Conservation (phyloP, 371 early-diverging fungal genomes). For the Zychaea mexicana region DNA sequence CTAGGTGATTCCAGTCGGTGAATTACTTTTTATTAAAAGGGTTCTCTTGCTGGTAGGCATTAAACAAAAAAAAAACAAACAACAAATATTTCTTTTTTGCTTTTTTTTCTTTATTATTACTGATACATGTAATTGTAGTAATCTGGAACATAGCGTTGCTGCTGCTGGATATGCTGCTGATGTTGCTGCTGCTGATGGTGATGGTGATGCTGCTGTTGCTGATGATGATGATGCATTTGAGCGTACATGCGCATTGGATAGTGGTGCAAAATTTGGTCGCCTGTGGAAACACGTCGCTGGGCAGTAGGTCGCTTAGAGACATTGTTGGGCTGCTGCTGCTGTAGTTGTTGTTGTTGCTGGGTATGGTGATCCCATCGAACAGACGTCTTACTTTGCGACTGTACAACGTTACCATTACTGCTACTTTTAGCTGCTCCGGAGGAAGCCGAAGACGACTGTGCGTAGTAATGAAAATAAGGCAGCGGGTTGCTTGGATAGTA, state of each 20-base stretch:
- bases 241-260: neutral
- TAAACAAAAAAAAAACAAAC: neutral
- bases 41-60: neutral
- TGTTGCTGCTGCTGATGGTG: neutral
- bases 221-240: neutral
- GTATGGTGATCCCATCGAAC: neutral
- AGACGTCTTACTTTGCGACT: neutral
- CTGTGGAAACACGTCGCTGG: slow-evolving; percentile 1
- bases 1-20: neutral
- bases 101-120: neutral
- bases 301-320: neutral
- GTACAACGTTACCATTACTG: neutral
- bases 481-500: neutral
- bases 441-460: neutral
- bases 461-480: neutral
- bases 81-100: neutral
- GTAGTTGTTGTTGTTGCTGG: slow-evolving; percentile 2
- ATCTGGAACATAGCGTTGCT: neutral
- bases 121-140: slow-evolving; percentile 9
- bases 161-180: neutral
- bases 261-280: neutral
- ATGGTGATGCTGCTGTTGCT: neutral
- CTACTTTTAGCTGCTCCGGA: neutral
- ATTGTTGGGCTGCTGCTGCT: neutral
- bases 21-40: neutral